Base-by-base conservation (phyloP, 371 early-diverging fungal species). In the Apophysomyces sp. region DNA sequence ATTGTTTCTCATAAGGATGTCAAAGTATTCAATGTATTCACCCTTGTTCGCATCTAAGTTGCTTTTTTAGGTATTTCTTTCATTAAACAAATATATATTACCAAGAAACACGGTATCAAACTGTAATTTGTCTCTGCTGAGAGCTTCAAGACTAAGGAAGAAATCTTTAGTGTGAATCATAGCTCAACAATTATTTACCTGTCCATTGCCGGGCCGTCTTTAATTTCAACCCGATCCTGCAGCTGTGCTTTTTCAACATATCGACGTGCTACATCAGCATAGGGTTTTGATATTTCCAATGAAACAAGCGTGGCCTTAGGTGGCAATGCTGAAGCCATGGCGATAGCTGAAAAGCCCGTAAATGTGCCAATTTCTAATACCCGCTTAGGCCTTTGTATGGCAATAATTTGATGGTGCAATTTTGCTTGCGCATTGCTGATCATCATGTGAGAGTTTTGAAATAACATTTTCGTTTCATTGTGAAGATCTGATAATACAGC, bases 1-100 rank as follows among this genome's bases (percentile, higher is more conserved):
- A 32, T 83, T 60, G 26, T 78, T 67, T 11, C 81, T 71, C 57
- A 87, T 67, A 8, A 87, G 79, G 13, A 58, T 58, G 37, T 86
- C 70, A 39, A 68, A 84, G 57, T 89, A 86, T 1, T 74, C 62
- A 37, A 83, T 68, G 54, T 87, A 86, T 13, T 73, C 77, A 6
- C 73, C 69, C 55, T 89, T 89, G 65, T 89, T 78, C 5, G 89
- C 89, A 73, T 89, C 89, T 84, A 30, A n/a, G n/a, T n/a, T n/a
- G n/a, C n/a, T n/a, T n/a, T n/a, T n/a, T n/a, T n/a, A n/a, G n/a
- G n/a, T n/a, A n/a, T n/a, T n/a, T n/a, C n/a, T n/a, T n/a, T n/a
- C 36, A 7, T 29, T 39, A 51, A 21, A 18, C 24, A 34, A 29
- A 24, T 30, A 51, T n/a, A 28, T 18, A 32, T 69, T 82, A 83